Evolutionary conservation across 345 rosid genomes (phyloP).

Genomic region (Durio zibethinus): DNA sequence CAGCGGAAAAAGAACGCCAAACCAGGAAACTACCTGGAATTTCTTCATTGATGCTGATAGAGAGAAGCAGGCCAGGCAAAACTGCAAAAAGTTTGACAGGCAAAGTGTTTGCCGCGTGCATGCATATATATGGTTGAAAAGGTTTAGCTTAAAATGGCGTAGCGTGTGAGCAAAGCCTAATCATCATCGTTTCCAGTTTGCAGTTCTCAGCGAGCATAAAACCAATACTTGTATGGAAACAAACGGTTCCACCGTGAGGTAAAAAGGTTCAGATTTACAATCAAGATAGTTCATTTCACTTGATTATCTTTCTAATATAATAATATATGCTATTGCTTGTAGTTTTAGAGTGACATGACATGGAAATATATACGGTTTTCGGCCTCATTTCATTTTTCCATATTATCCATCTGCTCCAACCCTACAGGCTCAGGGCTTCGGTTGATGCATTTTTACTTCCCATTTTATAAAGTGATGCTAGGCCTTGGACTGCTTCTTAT

Average conservation of each 20-base stretch:
- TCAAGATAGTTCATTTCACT: not conserved
- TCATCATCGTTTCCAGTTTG: constrained; percentile 3
- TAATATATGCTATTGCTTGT: not conserved
- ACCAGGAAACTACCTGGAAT: constrained; percentile 15
- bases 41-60: not conserved
- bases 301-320: not conserved
- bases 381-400: not conserved
- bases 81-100: constrained; percentile 24
- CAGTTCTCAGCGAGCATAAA: not conserved
- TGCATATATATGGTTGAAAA: constrained; percentile 14
- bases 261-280: not conserved
- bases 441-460: not conserved
- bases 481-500: too few relatives aligned
- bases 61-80: constrained; percentile 8
- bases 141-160: constrained; percentile 27
- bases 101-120: not conserved
- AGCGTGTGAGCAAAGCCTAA: constrained; percentile 28
- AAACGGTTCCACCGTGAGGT: not conserved
- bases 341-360: not conserved
- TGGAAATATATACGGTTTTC: not conserved
- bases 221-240: not conserved
- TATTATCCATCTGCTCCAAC: not conserved
- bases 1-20: constrained; percentile 23
- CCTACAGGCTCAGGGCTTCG: not conserved
- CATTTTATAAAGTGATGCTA: not conserved